Percentiles rank a stretch among this genome's conserved stretches.
Conservation (phyloP, 768 basidiomycete species). For the Mycena filopes region DNA sequence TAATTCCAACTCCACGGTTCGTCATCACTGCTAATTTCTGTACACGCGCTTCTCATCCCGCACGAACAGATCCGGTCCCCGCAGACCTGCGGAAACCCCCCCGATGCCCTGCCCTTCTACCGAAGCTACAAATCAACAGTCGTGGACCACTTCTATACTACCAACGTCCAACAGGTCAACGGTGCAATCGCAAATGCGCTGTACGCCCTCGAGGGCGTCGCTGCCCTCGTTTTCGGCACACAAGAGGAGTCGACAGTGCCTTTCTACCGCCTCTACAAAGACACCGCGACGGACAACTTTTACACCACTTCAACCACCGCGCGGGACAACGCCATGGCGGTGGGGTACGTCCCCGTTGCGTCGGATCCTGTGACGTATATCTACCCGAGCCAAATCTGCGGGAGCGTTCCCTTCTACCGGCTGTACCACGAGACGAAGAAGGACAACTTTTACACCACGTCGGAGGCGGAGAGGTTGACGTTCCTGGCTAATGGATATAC, state of each 20-base stretch:
- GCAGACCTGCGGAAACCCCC: slow-evolving; percentile 1
- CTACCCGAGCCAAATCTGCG: slow-evolving; percentile 25
- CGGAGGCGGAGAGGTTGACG: slow-evolving; percentile 10
- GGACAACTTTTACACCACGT: slow-evolving; percentile 29
- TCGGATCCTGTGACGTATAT: slow-evolving; percentile 32
- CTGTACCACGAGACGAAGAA: slow-evolving; percentile 8
- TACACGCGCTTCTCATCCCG: neutral
- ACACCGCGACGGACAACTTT: slow-evolving; percentile 27
- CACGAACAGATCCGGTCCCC: neutral
- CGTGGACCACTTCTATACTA: neutral
- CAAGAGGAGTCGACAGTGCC: slow-evolving; percentile 31
- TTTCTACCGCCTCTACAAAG: slow-evolving; percentile 33
- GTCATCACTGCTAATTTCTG: neutral
- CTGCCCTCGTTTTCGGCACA: slow-evolving; percentile 11
- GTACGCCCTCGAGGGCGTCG: neutral
- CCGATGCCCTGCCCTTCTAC: neutral
- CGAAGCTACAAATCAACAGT: neutral
- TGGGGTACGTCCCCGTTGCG: slow-evolving; percentile 16
- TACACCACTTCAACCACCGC: slow-evolving; percentile 34
- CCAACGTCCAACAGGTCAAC: neutral
- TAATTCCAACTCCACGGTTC: too few relatives aligned
- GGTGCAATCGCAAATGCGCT: too few relatives aligned
- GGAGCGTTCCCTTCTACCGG: slow-evolving; percentile 24
- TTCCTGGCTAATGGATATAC: slow-evolving; percentile 7
- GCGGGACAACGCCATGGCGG: slow-evolving; percentile 25